Conservation (phyloP, 768 basidiomycete genomes). For the Trichaptum fuscoviolaceum region DNA sequence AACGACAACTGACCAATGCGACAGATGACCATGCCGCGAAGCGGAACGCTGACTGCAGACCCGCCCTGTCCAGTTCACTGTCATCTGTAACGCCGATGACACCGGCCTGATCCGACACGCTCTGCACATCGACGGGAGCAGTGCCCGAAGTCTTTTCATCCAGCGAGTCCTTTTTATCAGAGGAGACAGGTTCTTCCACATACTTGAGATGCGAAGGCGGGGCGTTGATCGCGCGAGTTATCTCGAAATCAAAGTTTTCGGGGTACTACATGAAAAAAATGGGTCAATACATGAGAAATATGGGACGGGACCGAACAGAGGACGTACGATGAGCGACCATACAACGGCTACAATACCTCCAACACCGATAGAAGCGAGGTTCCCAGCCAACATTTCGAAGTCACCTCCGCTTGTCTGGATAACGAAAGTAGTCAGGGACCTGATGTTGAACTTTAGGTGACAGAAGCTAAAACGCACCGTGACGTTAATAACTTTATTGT, state of each 20-base stretch:
- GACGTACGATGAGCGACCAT: slow-evolving; percentile 57
- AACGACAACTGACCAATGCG: slow-evolving; percentile 42
- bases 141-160: slow-evolving; percentile 34
- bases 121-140: slow-evolving; percentile 14
- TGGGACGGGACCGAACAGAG: not conserved
- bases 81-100: slow-evolving; percentile 33
- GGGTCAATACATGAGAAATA: slow-evolving; percentile 1
- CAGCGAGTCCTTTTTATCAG: slow-evolving; percentile 29
- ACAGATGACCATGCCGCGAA: slow-evolving; percentile 78
- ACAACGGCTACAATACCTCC: slow-evolving; percentile 71
- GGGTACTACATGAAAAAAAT: slow-evolving; percentile 49
- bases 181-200: slow-evolving; percentile 9
- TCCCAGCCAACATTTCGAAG: slow-evolving; percentile 81
- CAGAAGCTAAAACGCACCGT: slow-evolving; percentile 34
- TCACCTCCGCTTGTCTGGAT: slow-evolving; percentile 46
- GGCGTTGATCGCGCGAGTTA: slow-evolving; percentile 73
- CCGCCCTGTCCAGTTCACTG: slow-evolving; percentile 58
- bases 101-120: slow-evolving; percentile 30
- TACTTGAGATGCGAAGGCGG: slow-evolving; percentile 17
- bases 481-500: slow-evolving; percentile 68
- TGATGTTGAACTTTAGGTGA: slow-evolving; percentile 3
- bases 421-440: slow-evolving; percentile 10
- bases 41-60: slow-evolving; percentile 66
- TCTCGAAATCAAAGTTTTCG: slow-evolving; percentile 75
- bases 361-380: slow-evolving; percentile 78